A percentile compares a stretch with the other conserved stretches of the same genome.
phyloP scores from a whole-genome alignment of 108 stramenopile species.

The Cyclotella choctawhatcheeana region DNA sequence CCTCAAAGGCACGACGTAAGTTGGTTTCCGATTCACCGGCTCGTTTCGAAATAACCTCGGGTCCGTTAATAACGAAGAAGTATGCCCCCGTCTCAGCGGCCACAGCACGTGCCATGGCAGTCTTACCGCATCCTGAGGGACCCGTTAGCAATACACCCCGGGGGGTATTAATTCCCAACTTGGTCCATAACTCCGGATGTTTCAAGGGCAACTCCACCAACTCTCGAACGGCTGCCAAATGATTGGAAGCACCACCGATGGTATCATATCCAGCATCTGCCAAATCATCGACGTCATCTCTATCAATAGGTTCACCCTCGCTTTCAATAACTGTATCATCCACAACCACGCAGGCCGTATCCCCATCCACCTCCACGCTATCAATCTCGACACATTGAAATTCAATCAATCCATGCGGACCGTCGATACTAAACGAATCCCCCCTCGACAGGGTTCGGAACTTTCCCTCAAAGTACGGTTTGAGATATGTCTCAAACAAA shows the following conservation, averaged over 20 bases:
- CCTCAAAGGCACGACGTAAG: conserved; percentile 95
- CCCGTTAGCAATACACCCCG: conserved; percentile 97
- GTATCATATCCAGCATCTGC: conserved; percentile 97
- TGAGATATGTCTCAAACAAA: conserved; percentile 83
- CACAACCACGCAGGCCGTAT: conserved; percentile 84
- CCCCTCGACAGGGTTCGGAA: conserved; percentile 78
- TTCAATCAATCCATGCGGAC: conserved; percentile 77
- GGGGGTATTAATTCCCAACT: conserved; percentile 96
- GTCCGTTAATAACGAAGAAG: conserved; percentile 96
- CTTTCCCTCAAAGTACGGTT: conserved; percentile 89
- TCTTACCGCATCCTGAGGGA: conserved; percentile 98
- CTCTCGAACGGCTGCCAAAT: conserved; percentile 94
- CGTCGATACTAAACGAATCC: conserved; percentile 77
- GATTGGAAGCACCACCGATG: conserved; percentile 96
- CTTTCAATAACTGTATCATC: conserved; percentile 87
- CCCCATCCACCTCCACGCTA: conserved; percentile 83
- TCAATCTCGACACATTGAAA: conserved; percentile 89
- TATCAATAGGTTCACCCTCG: conserved; percentile 80
- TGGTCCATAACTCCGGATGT: conserved; percentile 95
- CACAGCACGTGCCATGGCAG: conserved; percentile 94
- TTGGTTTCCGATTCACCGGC: conserved; percentile 98
- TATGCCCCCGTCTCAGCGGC: conserved; percentile 97
- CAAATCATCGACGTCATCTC: conserved; percentile 85
- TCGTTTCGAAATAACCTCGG: conserved; percentile 96
- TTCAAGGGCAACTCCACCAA: conserved; percentile 95